Conservation (phyloP, 495 filamentous ascomycete species). For the Amphirosellinia nigrospora region DNA sequence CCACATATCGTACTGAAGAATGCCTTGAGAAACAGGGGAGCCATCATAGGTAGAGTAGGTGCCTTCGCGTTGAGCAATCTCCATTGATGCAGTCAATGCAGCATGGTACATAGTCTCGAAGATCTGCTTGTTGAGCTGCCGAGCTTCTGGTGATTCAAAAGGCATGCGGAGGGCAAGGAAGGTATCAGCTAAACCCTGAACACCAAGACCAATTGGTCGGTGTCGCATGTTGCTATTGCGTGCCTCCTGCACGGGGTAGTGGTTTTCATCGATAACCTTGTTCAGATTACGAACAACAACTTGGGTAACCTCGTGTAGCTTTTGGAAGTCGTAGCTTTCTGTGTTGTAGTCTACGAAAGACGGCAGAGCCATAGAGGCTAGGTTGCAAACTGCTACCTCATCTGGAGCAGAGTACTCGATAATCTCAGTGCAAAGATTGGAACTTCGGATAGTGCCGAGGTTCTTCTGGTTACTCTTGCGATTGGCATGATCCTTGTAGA, state of each 20-base stretch:
- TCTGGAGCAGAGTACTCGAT: slow-evolving; percentile 96
- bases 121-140: slow-evolving; percentile 94
- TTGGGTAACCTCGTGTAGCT: slow-evolving; percentile 89
- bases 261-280: slow-evolving; percentile 96
- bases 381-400: slow-evolving; percentile 98
- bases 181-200: slow-evolving; percentile 97
- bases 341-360: slow-evolving; percentile 83
- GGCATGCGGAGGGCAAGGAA: slow-evolving; percentile 97
- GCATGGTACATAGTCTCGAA: slow-evolving; percentile 99
- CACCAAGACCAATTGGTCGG: slow-evolving; percentile 91
- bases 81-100: slow-evolving; percentile 84
- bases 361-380: slow-evolving; percentile 91
- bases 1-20: slow-evolving; percentile 99
- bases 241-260: slow-evolving; percentile 95
- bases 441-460: slow-evolving; percentile 94
- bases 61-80: slow-evolving; percentile 81
- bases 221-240: slow-evolving; percentile 93
- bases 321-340: slow-evolving; percentile 89
- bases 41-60: slow-evolving; percentile 90
- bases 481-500: slow-evolving; percentile 99
- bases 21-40: slow-evolving; percentile 91
- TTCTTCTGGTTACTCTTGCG: slow-evolving; percentile 99
- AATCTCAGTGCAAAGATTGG: slow-evolving; percentile 98
- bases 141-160: slow-evolving; percentile 93
- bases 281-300: slow-evolving; percentile 93